phyloP scores from a whole-genome alignment of 306 rosid genomes.

The Abrus pulchellus region DNA sequence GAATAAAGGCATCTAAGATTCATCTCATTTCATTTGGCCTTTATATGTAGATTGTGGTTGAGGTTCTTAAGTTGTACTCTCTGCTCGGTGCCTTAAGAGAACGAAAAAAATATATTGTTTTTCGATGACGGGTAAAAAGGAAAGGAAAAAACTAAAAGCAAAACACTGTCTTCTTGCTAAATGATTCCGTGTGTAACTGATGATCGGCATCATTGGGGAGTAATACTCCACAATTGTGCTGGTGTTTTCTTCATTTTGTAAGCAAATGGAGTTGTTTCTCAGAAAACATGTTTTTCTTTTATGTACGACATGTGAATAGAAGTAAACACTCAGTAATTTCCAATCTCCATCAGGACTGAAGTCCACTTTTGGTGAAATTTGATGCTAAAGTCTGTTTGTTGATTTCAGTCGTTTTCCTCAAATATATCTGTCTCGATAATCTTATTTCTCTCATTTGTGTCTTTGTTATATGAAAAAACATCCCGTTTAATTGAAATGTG shows the following conservation, averaged over 20 bases:
- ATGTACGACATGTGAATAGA: conserved; percentile 6
- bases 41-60: conserved; percentile 1
- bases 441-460: conserved; percentile 32
- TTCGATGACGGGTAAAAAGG: neutral
- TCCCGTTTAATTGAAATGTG: conserved; percentile 38
- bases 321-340: neutral
- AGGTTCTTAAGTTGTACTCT: conserved; percentile 15
- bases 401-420: conserved; percentile 29
- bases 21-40: conserved; percentile 2
- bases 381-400: conserved; percentile 9
- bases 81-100: neutral
- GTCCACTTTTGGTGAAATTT: conserved; percentile 27
- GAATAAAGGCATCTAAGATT: neutral
- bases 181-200: neutral
- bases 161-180: neutral
- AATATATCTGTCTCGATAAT: conserved; percentile 27
- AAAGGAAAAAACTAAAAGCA: neutral
- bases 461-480: conserved; percentile 32
- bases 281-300: neutral
- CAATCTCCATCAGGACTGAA: conserved; percentile 3
- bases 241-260: conserved; percentile 28
- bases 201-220: neutral
- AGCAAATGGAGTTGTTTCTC: conserved; percentile 19
- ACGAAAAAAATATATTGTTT: neutral
- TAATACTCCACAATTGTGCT: conserved; percentile 3